Base-by-base conservation (phyloP, 2,329 filamentous ascomycete species). In the Sarocladiaceae sp. region DNA sequence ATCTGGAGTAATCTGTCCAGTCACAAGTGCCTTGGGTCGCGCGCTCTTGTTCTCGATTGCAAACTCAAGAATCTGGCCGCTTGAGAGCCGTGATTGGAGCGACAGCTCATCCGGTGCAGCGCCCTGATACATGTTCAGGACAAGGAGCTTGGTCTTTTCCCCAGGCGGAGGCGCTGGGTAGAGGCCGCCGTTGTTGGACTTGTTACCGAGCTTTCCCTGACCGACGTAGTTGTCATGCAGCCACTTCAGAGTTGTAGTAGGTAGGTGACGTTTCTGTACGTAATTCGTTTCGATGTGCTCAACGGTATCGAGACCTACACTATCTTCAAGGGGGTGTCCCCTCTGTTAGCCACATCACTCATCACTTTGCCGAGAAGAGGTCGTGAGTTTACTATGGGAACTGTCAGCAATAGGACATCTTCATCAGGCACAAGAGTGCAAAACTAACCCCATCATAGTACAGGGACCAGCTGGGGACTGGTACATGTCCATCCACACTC, bases 211-310 rank as follows among this genome's bases (percentile, higher is more conserved):
- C 27, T 62, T 71, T 5, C 72, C 72, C 5, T 69, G 48, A 12
- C 64, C 56, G 33, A 78, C 55, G 50, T 69, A 78, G 5, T 60
- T 55, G 15, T n/a, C n/a, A n/a, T 64, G 56, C 3, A 78, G 56
- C 47, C 60, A 35, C 10, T 35, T 19, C 10, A 35, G 16, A 7
- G 33, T 20, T 10, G 11, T 18, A 7, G 57, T 43, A 2, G 61
- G 52, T 0, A 76, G 58, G 1, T 64, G 61, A 3, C 73, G 67
- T 52, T 77, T 73, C 3, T 64, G 50, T 45, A 76, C 61, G 51
- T 78, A 77, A 47, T 77, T 68, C 21, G 67, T 51, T 47, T 78
- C 74, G 43, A 78, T 77, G 41, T 73, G 66, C 0, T 67, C 62
- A 3, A 77, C 71, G 0, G 72, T 77, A 44, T 78, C 74, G 1